Base-by-base conservation (phyloP, 2,329 filamentous ascomycete species). In the Alternaria sp. region DNA sequence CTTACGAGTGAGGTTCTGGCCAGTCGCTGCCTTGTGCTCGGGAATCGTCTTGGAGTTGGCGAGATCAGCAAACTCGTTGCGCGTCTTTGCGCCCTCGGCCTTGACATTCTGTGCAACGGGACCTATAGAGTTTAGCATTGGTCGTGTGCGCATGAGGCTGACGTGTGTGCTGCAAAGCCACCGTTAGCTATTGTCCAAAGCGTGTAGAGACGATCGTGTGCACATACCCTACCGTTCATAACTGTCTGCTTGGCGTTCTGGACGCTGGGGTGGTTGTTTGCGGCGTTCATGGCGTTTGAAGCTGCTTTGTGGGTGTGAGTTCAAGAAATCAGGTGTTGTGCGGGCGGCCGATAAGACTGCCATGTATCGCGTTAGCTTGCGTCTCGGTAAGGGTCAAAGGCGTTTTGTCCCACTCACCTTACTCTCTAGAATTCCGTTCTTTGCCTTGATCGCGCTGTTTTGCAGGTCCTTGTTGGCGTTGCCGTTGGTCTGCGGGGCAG, bases 1-100 rank as follows among this genome's bases (percentile, higher is more conserved):
- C 85, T 61, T 83, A 86, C 85, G 87, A 59, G 88, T 90, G 77
- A 90, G 80, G 67, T 86, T 84, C 77, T 90, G 88, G 68, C 87
- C 87, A 69, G 86, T 89, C 57, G 84, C 84, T 64, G 87, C 84
- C 67, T 84, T 84, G 70, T 84, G 81, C 47, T 85, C 82, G 21
- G 87, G 86, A 25, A 82, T 83, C 51, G 82, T 81, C 65, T 85
- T 84, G 59, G 86, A 80, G 73, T 83, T 83, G 66, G 86, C 86
- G 64, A 90, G 81, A 68, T 87, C 86, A 69, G 82, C 83, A 75
- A 89, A 86, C 78, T 89, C 87, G 67, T 83, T 81, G 70, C 81
- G 80, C 50, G 88, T 88, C 76, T 86, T 86, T 68, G 82, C 82
- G 61, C 83, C 82, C 79, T 89, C 84, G 63, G 83, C 82, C 76